Percentiles rank a stretch among this genome's conserved stretches.
phyloP scores from a whole-genome alignment of 2,329 filamentous ascomycete species.

The Beauveria scarabaeidicola region DNA sequence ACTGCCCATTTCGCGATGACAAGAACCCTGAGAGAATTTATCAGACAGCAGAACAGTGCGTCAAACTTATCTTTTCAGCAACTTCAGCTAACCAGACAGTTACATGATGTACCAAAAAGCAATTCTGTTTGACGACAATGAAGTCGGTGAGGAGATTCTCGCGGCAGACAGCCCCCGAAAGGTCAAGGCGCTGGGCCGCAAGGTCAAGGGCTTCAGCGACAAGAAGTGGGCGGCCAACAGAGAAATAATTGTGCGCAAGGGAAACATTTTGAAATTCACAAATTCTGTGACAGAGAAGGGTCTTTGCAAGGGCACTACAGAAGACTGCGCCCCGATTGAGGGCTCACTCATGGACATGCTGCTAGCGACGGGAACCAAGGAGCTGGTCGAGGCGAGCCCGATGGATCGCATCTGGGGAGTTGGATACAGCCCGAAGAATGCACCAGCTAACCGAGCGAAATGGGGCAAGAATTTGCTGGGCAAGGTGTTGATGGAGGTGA shows the following conservation, averaged over 20 bases:
- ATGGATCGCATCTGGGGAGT: conserved; percentile 58
- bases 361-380: conserved; percentile 48
- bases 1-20: conserved; percentile 37
- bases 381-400: conserved; percentile 55
- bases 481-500: conserved; percentile 51
- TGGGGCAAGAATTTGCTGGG: conserved; percentile 62
- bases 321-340: conserved; percentile 20
- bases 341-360: conserved; percentile 38
- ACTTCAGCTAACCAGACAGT: conserved; percentile 18
- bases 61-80: background rate
- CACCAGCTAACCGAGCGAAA: conserved; percentile 32
- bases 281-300: conserved; percentile 25
- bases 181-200: conserved; percentile 47
- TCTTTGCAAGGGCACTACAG: conserved; percentile 16
- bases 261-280: conserved; percentile 53
- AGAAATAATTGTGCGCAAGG: conserved; percentile 45
- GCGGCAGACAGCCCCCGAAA: conserved; percentile 34
- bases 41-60: conserved; percentile 44
- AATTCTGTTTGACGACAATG: conserved; percentile 36
- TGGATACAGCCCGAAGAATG: conserved; percentile 46
- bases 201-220: conserved; percentile 43
- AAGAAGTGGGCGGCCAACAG: conserved; percentile 43
- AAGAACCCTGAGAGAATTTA: conserved; percentile 29
- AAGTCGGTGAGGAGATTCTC: conserved; percentile 41
- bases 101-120: conserved; percentile 51